phyloP scores from a whole-genome alignment of 441 rosid genomes.

The Eruca vesicaria region DNA sequence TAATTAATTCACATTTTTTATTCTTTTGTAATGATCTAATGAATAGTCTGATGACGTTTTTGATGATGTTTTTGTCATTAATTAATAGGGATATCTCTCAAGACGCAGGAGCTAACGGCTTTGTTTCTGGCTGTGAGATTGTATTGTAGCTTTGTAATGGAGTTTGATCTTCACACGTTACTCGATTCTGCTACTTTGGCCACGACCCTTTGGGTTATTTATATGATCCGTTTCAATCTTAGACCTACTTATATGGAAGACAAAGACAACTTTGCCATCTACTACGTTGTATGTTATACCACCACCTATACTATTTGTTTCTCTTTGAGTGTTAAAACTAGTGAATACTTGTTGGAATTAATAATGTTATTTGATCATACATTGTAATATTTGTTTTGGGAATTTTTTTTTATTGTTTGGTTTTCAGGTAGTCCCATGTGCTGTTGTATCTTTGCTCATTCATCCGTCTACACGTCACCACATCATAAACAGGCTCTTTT shows the following conservation, averaged over 20 bases:
- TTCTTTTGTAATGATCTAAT: not conserved
- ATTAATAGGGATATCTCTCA: slow-evolving; percentile 54
- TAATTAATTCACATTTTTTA: not conserved
- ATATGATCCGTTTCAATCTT: slow-evolving; percentile 61
- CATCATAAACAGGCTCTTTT: slow-evolving; percentile 50
- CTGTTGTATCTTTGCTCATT: slow-evolving; percentile 47
- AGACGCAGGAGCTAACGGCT: slow-evolving; percentile 72
- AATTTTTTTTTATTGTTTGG: not conserved
- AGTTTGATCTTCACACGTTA: slow-evolving; percentile 62
- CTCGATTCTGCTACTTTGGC: slow-evolving; percentile 60
- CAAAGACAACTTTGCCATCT: slow-evolving; percentile 56
- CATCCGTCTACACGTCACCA: slow-evolving; percentile 65
- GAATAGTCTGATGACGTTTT: not conserved
- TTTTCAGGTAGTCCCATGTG: slow-evolving; percentile 61
- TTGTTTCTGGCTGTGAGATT: slow-evolving; percentile 55
- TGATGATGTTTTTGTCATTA: not conserved
- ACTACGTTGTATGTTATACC: slow-evolving; percentile 56
- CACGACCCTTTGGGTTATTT: slow-evolving; percentile 68
- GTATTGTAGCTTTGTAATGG: slow-evolving; percentile 71
- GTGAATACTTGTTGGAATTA: not conserved
- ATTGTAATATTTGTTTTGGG: not conserved
- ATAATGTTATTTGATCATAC: not conserved
- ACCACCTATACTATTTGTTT: slow-evolving; percentile 8
- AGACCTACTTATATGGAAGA: slow-evolving; percentile 57
- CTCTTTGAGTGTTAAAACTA: not conserved